A percentile compares a stretch with the other conserved stretches of the same genome.
phyloP scores from a whole-genome alignment of 306 rosid species.

The Casuarina equisetifolia region DNA sequence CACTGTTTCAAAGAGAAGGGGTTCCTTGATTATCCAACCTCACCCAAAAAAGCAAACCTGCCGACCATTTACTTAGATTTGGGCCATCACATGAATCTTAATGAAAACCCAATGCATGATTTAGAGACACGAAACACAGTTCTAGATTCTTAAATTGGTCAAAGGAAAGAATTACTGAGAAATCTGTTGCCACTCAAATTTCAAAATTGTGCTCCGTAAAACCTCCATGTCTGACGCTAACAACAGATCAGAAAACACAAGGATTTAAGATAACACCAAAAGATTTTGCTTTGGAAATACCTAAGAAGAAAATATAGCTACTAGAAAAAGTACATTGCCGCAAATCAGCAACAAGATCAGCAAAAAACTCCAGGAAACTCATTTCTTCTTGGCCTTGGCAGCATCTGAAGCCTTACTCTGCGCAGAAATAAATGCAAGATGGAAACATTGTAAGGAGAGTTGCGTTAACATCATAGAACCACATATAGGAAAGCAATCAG shows the following conservation, averaged over 20 bases:
- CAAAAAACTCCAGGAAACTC: slow-evolving; percentile 28
- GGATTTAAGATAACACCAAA: slow-evolving; percentile 28
- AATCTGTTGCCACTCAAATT: slow-evolving; percentile 15
- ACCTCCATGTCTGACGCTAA: slow-evolving; percentile 26
- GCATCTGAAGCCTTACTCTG: slow-evolving; percentile 95
- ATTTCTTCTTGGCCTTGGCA: slow-evolving; percentile 89
- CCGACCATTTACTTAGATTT: too few relatives aligned
- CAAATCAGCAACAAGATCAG: slow-evolving; percentile 20
- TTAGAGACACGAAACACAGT: too few relatives aligned
- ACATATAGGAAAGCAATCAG: neutral
- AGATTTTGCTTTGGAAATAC: slow-evolving; percentile 23
- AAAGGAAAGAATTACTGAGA: neutral
- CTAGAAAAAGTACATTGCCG: slow-evolving; percentile 21
- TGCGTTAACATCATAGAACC: neutral
- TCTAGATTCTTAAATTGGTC: neutral
- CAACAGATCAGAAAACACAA: slow-evolving; percentile 23
- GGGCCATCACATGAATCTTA: too few relatives aligned
- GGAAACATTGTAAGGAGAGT: neutral
- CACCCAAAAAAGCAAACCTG: too few relatives aligned
- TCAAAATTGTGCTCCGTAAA: slow-evolving; percentile 32
- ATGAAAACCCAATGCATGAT: too few relatives aligned
- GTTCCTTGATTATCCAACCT: too few relatives aligned
- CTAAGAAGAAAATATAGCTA: slow-evolving; percentile 34
- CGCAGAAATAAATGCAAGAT: slow-evolving; percentile 18
- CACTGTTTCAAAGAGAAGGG: too few relatives aligned